Conservation (phyloP, 208 protist species). For the Trypanosoma mega region DNA sequence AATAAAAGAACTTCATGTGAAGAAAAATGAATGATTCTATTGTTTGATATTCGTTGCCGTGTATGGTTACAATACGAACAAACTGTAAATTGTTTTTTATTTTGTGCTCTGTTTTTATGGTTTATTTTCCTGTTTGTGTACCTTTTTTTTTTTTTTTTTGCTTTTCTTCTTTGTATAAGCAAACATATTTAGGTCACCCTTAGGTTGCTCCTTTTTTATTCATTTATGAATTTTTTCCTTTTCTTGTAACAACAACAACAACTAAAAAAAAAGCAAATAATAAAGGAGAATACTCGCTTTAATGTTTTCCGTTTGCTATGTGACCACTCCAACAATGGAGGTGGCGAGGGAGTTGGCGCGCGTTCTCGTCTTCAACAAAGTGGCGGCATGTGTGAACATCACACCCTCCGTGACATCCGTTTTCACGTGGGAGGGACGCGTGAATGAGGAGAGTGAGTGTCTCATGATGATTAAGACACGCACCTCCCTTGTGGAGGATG, state of each 20-base stretch:
- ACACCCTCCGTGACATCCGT: conserved; percentile 47
- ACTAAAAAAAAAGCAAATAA: background rate
- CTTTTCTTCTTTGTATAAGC: no score
- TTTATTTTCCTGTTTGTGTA: conserved; percentile 3
- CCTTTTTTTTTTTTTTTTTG: conserved; percentile 24
- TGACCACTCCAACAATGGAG: conserved; percentile 35
- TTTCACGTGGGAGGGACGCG: conserved; percentile 47
- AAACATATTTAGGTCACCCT: no score
- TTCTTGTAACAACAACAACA: background rate
- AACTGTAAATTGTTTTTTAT: conserved; percentile 4
- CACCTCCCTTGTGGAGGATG: conserved; percentile 33
- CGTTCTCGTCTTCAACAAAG: conserved; percentile 19
- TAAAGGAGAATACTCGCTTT: background rate
- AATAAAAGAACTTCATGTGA: background rate
- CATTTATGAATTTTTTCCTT: background rate
- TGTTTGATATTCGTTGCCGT: no score
- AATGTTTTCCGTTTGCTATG: conserved; percentile 44
- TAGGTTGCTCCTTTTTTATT: background rate
- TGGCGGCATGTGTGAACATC: conserved; percentile 63
- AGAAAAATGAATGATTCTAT: background rate
- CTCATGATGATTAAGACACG: conserved; percentile 72
- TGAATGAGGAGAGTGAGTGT: conserved; percentile 43
- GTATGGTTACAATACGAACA: no score
- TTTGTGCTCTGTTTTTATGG: conserved; percentile 6
- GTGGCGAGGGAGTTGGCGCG: conserved; percentile 32